Base-by-base conservation (phyloP, 495 filamentous ascomycete species). In the Penicillium manginii region DNA sequence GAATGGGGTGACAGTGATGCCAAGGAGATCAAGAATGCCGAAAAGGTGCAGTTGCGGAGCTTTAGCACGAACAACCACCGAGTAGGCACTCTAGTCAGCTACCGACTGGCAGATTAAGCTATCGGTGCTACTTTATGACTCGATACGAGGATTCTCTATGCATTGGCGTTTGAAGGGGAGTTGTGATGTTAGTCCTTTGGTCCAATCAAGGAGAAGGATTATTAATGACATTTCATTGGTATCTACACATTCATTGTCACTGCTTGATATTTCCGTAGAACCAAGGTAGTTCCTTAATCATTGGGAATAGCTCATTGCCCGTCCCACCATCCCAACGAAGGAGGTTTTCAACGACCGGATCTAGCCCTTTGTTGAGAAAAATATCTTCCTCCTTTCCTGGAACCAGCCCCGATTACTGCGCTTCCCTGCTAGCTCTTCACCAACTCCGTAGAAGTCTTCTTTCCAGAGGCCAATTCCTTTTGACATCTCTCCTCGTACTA, bases 1-100 rank as follows among this genome's bases (percentile, higher is more conserved):
- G 96, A 98, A 74, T 98, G 94, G 94, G 94, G 94, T 33, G 94
- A 98, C 77, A 96, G 91, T 66, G 94, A 98, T 70, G 93, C 96
- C 48, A 97, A 96, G 78, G 94, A 98, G 80, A 96, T 98, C 65
- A 88, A 87, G 69, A 91, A 93, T 65, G 93, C 91, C 15, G 94
- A 98, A 80, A 93, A 96, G 70, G 94, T 98, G 9, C 92, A 96
- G 73, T 75, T 98, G 63, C 82, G 96, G 64, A 96, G 93, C 57
- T 98, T 97, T 74, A 96, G 92, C 72, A 98, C 94, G 6, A 91
- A 87, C 57, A 94, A 86, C 64, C 94, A 98, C 71, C 82, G 88
- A 8, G 96, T 98, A 3, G 96, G 96, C 69, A 98, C 94, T 4
- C 70, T 97, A 40, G 94, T 98, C 40, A 96, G 91, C 75, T 98